Conservation (phyloP, 345 rosid species). For the Bruguiera parviflora region DNA sequence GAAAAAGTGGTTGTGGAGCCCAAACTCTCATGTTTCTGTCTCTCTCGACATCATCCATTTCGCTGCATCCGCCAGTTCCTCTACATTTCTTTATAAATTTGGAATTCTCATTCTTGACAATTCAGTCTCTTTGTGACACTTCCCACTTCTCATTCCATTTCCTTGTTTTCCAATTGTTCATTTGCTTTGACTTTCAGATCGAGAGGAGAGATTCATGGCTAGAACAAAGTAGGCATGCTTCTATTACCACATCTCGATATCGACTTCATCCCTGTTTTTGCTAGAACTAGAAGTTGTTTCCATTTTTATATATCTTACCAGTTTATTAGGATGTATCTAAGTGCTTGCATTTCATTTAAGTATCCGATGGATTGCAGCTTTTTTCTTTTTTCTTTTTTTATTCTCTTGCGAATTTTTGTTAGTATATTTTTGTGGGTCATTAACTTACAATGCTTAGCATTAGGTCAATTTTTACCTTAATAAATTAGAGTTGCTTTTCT, state of each 20-base stretch:
- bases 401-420: too few relatives aligned
- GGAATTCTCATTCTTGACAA: not conserved
- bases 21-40: not conserved
- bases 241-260: too few relatives aligned
- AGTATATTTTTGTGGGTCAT: too few relatives aligned
- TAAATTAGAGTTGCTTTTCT: too few relatives aligned
- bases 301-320: not conserved
- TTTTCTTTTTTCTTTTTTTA: too few relatives aligned
- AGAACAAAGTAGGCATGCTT: too few relatives aligned
- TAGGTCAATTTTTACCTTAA: too few relatives aligned
- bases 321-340: too few relatives aligned
- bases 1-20: slow-evolving; percentile 7
- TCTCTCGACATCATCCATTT: not conserved
- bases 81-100: not conserved
- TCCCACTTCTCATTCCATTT: not conserved
- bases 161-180: not conserved
- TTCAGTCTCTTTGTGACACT: not conserved
- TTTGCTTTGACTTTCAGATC: slow-evolving; percentile 8
- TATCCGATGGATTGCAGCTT: not conserved
- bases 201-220: too few relatives aligned
- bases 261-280: too few relatives aligned
- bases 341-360: not conserved
- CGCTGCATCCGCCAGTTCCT: not conserved
- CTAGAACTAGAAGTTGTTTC: too few relatives aligned
- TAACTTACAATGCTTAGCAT: too few relatives aligned